Evolutionary conservation across 345 rosid genomes (phyloP), one percentile per base, ranked within the genome.

Genomic region (Crucihimalaya himalaica): DNA sequence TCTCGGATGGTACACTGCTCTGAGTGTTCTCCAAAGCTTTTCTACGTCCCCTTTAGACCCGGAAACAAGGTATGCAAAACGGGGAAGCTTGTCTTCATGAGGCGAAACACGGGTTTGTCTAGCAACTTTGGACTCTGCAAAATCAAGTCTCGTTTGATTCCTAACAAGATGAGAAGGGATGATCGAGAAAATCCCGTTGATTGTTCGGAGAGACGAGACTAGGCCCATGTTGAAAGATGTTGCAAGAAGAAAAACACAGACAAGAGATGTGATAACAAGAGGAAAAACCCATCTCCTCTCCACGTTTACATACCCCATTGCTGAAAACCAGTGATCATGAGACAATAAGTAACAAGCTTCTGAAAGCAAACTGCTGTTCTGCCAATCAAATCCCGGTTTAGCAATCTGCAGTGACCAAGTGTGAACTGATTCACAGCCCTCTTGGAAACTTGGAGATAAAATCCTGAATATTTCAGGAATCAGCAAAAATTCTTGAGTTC

Each of bases 241-340:
- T 45, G 91, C 96, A 19, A 96, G 71, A 60, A 90, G 92, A 73
- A 96, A 92, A 34, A 88, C 56, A 60, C 87, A 92, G 59, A 90
- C 29, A 7, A 95, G 86, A 60, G 98, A 90, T 86, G 91, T 89
- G 78, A 96, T 82, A 7, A 86, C 89, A 20, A 96, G 84, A 52
- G 99, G 98, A 57, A 90, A 87, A 37, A 86, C 87, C 99, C 98
- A 96, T 85, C 84, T 96, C 90, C 84, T 96, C 91, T 96, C 99
- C 95, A 89, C 73, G 78, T 81, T 86, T 57, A 85, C 61, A 23
- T 85, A 85, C 80, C 95, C 89, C 98, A 87, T 90, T 51, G 42
- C 63, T n/a, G 15, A 5, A 59, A 77, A 31, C 35, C 55, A 7
- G 47, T 40, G 72, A 71, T 65, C 80, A 77, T 77, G 77, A 71